Base-by-base conservation (phyloP, 1,284 basidiomycete genomes). In the Xerocomus nothofagi region DNA sequence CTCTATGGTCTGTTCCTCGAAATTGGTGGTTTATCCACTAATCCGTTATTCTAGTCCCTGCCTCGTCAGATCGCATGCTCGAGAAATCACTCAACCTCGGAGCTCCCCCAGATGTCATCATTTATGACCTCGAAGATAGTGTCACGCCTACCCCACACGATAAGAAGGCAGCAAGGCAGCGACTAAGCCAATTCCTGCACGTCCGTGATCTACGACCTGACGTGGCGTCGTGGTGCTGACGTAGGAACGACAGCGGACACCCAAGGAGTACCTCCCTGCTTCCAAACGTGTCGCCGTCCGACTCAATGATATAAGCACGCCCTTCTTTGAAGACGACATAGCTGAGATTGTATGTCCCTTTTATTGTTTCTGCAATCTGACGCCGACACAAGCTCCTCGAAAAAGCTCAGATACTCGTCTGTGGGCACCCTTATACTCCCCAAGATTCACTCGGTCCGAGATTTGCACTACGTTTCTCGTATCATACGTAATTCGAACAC, bases 71-170 rank as follows among this genome's bases (percentile, higher is more conserved):
- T 39, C 78, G 81, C 42, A 91, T 92, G 88, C 80, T 93, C 17
- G 75, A 85, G 60, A 93, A 93, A 63, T 90, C 89, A 0, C 73
- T 88, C 32, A 67, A 61, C 9, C 36, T 63, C n/a, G 61, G 49
- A 21, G 76, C 76, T 10, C 65, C 69, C 1, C 85, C 90, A 1
- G 91, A 93, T 59, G 76, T 85, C 29, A 74, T 93, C 27, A 84
- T 91, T n/a, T 93, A 91, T 62, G 91, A 93, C 70, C 74, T 93
- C 17, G 91, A 93, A 63, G 91, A 93, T 65, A 89, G 87, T 50
- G 82, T 93, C 0, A 75, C 88, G 6, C 86, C 86, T 8, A 74
- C 73, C 14, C 65, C 71, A 2, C 56, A 62, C 8, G 81, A 86
- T 61, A 93, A 93, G 68, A 64, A 66, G 9, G 70, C 73, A 43